Percentiles rank a stretch among this genome's conserved stretches.
Conservation (phyloP, 2,329 filamentous ascomycete species). For the Neospermospora avenae region DNA sequence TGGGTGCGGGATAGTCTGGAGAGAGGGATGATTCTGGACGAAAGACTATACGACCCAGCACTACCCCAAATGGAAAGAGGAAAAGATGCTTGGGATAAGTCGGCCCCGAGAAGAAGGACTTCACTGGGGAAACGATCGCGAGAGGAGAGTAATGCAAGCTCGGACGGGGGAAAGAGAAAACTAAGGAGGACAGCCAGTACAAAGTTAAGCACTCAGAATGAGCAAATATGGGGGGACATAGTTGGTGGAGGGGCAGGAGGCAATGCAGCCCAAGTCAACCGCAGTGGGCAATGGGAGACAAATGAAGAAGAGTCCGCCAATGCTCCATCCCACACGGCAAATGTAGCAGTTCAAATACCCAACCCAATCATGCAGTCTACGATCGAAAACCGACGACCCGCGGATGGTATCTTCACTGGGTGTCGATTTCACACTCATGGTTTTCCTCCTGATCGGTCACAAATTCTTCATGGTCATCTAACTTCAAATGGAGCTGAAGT, state of each 20-base stretch:
- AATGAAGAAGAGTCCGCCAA: conserved; percentile 10
- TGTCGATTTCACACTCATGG: conserved; percentile 42
- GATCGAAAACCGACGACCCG: conserved; percentile 15
- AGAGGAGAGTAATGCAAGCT: conserved; percentile 43
- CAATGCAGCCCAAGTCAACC: conserved; percentile 28
- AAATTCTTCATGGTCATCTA: conserved; percentile 37
- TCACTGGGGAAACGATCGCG: conserved; percentile 58
- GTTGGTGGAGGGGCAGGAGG: conserved; percentile 52
- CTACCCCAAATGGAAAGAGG: conserved; percentile 70
- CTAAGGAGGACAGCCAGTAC: conserved; percentile 83
- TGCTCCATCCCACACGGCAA: not conserved
- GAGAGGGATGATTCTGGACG: conserved; percentile 87
- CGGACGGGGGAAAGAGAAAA: conserved; percentile 68
- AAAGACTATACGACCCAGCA: conserved; percentile 76
- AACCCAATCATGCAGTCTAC: conserved; percentile 6
- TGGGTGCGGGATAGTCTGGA: conserved; percentile 84
- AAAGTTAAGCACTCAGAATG: conserved; percentile 74
- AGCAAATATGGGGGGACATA: conserved; percentile 89
- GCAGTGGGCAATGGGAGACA: conserved; percentile 31
- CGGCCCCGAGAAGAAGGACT: conserved; percentile 44
- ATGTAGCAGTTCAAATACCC: not conserved
- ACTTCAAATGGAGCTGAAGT: conserved; percentile 36
- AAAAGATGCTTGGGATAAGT: conserved; percentile 68
- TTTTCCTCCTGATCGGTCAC: conserved; percentile 40
- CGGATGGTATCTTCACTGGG: conserved; percentile 40